Conservation (phyloP, 1,284 basidiomycete species). For the Schizophyllum amplum region DNA sequence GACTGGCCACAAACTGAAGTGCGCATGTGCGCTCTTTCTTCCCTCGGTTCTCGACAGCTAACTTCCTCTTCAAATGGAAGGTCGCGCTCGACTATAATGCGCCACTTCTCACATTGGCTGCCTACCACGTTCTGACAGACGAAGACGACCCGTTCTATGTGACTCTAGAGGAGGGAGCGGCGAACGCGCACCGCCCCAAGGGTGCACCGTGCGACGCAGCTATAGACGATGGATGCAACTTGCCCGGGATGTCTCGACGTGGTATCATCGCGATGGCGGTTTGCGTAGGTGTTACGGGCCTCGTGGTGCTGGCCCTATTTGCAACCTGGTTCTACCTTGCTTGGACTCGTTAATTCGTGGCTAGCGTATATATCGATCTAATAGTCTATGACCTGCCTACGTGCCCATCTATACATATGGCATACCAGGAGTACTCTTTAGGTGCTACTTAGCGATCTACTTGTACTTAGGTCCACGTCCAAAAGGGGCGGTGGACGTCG, state of each 20-base stretch:
- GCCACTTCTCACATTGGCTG: slow-evolving; percentile 75
- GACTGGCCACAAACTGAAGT: slow-evolving; percentile 80
- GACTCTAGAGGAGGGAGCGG: slow-evolving; percentile 56
- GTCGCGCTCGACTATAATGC: slow-evolving; percentile 81
- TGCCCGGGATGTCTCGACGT: slow-evolving; percentile 42
- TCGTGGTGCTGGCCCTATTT: neutral
- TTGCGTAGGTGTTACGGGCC: slow-evolving; percentile 52
- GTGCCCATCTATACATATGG: too few relatives aligned
- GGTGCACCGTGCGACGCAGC: slow-evolving; percentile 73
- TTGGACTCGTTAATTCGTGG: neutral
- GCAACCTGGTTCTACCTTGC: neutral
- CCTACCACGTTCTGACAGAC: slow-evolving; percentile 61
- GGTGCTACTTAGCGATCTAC: too few relatives aligned
- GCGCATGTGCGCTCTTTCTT: slow-evolving; percentile 7
- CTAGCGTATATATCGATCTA: too few relatives aligned
- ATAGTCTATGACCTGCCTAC: too few relatives aligned
- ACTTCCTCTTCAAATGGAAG: slow-evolving; percentile 25
- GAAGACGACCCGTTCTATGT: slow-evolving; percentile 77
- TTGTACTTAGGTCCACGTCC: too few relatives aligned
- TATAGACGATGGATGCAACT: slow-evolving; percentile 44
- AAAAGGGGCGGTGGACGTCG: too few relatives aligned
- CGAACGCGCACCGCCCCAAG: slow-evolving; percentile 50
- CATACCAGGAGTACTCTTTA: too few relatives aligned
- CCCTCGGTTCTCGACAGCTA: neutral
- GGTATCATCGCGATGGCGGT: slow-evolving; percentile 70